Conservation (phyloP, 176 grass and related monocot genomes). For the Hyparrhenia diplandra region DNA sequence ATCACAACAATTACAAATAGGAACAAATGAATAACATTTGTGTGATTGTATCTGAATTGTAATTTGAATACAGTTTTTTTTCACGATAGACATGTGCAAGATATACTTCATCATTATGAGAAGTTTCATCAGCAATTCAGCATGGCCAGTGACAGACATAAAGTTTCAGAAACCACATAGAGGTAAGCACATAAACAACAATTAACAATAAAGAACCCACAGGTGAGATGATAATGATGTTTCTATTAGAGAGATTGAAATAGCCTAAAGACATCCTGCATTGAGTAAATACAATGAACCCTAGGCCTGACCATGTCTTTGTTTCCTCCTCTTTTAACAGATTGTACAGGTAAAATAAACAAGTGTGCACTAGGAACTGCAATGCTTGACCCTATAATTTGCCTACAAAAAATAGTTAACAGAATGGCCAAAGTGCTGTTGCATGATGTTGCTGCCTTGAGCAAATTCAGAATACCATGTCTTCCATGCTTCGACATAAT, state of each 20-base stretch:
- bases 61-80: background rate
- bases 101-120: background rate
- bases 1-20: background rate
- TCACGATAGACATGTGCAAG: background rate
- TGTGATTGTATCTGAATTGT: background rate
- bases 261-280: conserved; percentile 28
- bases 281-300: conserved; percentile 52
- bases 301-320: conserved; percentile 14
- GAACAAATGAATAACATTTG: background rate
- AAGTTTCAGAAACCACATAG: background rate
- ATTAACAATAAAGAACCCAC: background rate
- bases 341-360: conserved; percentile 37
- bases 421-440: conserved; percentile 25
- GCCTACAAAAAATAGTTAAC: conserved; percentile 39
- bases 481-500: conserved; percentile 85
- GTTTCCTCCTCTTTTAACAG: conserved; percentile 23
- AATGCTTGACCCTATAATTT: conserved; percentile 12
- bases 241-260: background rate
- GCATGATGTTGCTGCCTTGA: conserved; percentile 44
- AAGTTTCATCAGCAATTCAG: background rate
- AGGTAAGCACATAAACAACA: background rate
- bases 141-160: background rate
- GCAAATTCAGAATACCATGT: conserved; percentile 72
- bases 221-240: background rate
- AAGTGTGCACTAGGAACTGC: conserved; percentile 23